A percentile compares a stretch with the other conserved stretches of the same genome.
Evolutionary conservation across 495 filamentous ascomycete species (phyloP).

Genomic region (Neurospora sp.): DNA sequence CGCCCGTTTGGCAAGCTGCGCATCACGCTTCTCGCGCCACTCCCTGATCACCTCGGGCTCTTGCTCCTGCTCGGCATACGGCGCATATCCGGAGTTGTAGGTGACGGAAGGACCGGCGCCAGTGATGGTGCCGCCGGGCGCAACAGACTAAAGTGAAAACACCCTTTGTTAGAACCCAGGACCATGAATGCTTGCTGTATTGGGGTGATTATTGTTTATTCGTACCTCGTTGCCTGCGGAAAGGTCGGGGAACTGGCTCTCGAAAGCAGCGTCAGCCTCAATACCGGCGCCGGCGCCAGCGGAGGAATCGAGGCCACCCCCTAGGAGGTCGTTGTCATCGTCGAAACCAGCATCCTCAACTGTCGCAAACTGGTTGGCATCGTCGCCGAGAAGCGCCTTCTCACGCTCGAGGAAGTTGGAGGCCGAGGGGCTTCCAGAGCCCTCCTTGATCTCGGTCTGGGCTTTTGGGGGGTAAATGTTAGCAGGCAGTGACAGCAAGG

Average conservation of each 20-base stretch:
- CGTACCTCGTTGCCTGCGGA: conserved; percentile 71
- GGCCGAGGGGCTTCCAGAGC: conserved; percentile 35
- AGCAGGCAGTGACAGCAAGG: conserved; percentile 16
- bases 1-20: conserved; percentile 62
- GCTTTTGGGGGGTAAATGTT: conserved; percentile 18
- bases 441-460: conserved; percentile 36
- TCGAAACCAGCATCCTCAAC: conserved; percentile 58
- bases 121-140: conserved; percentile 82
- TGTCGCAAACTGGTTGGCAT: conserved; percentile 82
- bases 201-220: neutral
- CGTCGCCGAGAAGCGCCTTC: conserved; percentile 78
- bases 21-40: conserved; percentile 86
- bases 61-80: conserved; percentile 52
- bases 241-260: conserved; percentile 80
- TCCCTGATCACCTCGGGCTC: conserved; percentile 81
- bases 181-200: neutral
- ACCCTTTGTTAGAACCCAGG: conserved; percentile 13
- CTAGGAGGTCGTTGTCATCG: conserved; percentile 66
- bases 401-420: conserved; percentile 86
- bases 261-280: conserved; percentile 52
- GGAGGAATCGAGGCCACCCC: conserved; percentile 41
- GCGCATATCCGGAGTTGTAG: conserved; percentile 58
- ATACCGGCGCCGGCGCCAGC: conserved; percentile 23
- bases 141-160: conserved; percentile 53
- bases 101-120: conserved; percentile 47